These are phyloP conservation scores for Pythium utonaiense DNA, from an alignment of 352 stramenopile species.

Conservation along the genomic window DNA sequence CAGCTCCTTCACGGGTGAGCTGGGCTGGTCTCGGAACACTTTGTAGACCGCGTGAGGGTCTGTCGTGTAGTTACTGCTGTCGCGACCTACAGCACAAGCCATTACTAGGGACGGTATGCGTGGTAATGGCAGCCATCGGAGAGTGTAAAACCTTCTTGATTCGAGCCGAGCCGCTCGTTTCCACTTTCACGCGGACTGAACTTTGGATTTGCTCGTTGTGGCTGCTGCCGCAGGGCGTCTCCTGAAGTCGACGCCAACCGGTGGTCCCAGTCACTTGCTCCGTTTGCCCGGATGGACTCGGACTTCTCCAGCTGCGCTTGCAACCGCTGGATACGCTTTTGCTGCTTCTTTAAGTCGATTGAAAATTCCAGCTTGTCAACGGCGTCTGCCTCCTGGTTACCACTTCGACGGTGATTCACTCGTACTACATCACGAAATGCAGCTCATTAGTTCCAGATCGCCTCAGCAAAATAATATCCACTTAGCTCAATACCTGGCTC, in stretches of 20 bases:
- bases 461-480: not conserved
- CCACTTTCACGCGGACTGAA: not conserved
- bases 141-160: not conserved
- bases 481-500: not conserved
- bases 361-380: constrained; percentile 7
- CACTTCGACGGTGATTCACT: not conserved
- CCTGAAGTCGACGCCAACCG: not conserved
- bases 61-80: not conserved
- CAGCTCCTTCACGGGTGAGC: not conserved
- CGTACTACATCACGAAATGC: not conserved
- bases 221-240: not conserved
- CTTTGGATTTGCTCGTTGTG: not conserved
- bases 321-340: constrained; percentile 24
- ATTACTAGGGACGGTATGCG: not conserved
- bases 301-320: constrained; percentile 26
- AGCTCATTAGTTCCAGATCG: not conserved
- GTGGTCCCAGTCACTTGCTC: not conserved
- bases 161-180: not conserved
- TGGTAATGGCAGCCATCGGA: not conserved
- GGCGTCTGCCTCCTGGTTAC: constrained; percentile 19
- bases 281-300: not conserved
- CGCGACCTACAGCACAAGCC: not conserved
- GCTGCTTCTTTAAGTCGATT: constrained; percentile 27
- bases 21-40: not conserved
- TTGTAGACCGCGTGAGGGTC: not conserved